Evolutionary conservation across 768 basidiomycete genomes (phyloP).

Genomic region (Arthromyces matolae): DNA sequence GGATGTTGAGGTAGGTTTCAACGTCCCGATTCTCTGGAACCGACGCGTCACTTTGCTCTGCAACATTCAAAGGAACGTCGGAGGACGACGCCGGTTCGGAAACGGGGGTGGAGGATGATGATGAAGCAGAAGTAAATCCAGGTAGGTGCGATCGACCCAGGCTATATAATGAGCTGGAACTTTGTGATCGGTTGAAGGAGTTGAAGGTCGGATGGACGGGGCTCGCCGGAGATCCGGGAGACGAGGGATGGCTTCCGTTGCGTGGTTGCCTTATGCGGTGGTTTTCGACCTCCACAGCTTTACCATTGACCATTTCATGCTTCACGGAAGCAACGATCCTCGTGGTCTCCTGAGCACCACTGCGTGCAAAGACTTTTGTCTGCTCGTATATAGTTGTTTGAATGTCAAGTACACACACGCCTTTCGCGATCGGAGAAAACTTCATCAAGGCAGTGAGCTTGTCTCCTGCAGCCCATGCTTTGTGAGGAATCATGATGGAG

Average conservation of each 20-base stretch:
- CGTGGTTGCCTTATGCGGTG: constrained; percentile 18
- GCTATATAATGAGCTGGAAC: constrained; percentile 11
- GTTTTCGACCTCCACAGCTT: constrained; percentile 38
- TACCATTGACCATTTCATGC: constrained; percentile 67
- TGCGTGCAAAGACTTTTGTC: constrained; percentile 55
- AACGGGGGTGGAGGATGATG: neutral
- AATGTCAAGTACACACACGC: constrained; percentile 66
- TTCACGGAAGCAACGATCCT: constrained; percentile 57
- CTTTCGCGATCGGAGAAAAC: constrained; percentile 84
- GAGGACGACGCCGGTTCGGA: neutral
- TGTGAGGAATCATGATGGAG: constrained; percentile 88
- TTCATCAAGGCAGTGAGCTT: constrained; percentile 77
- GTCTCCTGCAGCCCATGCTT: constrained; percentile 93
- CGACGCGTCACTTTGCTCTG: neutral
- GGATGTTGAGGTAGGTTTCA: constrained; percentile 56
- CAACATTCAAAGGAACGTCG: neutral
- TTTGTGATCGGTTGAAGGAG: neutral
- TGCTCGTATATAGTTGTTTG: constrained; percentile 72
- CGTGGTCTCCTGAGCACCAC: constrained; percentile 55
- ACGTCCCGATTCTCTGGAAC: constrained; percentile 37
- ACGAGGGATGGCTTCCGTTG: constrained; percentile 8
- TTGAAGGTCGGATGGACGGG: constrained; percentile 1
- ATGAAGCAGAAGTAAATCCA: constrained; percentile 2
- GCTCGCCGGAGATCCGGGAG: constrained; percentile 11
- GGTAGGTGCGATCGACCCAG: constrained; percentile 1